These are phyloP conservation scores for Podospora pseudoanserina DNA, from an alignment of 495 filamentous ascomycete genomes.

Conservation along the genomic window DNA sequence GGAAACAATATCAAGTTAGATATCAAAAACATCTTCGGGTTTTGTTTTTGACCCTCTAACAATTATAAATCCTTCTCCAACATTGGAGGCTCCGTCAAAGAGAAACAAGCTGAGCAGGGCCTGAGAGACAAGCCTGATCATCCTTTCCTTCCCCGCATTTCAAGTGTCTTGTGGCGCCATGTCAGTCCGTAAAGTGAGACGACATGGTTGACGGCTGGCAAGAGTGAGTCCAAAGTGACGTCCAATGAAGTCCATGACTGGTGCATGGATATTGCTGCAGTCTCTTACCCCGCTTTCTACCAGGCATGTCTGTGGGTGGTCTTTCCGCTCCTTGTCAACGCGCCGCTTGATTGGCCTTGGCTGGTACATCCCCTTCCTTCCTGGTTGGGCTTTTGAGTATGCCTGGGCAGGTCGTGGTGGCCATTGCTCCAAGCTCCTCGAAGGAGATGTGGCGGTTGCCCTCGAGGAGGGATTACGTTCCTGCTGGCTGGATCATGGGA, in stretches of 20 bases:
- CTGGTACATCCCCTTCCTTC: not conserved
- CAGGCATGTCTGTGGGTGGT: conserved; percentile 10
- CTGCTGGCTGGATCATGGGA: conserved; percentile 5
- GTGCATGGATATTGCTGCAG: conserved; percentile 23
- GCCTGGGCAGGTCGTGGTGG: not conserved
- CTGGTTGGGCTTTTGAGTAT: conserved; percentile 2
- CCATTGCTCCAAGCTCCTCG: not conserved
- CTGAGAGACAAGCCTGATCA: not conserved
- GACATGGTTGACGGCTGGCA: conserved; percentile 10
- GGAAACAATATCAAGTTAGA: conserved; percentile 6
- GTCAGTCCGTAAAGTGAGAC: conserved; percentile 7
- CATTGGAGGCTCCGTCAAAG: not conserved
- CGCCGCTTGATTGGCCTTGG: not conserved
- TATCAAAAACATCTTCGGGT: conserved; percentile 10
- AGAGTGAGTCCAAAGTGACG: conserved; percentile 29
- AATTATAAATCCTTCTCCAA: not conserved
- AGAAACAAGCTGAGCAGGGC: not conserved
- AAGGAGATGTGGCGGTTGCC: not conserved
- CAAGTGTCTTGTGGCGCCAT: conserved; percentile 19
- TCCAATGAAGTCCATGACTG: conserved; percentile 29
- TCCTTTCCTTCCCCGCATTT: conserved; percentile 8
- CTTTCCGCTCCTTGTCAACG: conserved; percentile 4
- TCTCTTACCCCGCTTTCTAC: conserved; percentile 33
- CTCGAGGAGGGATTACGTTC: not conserved
- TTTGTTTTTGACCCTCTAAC: not conserved